Base-by-base conservation (phyloP, 2,329 filamentous ascomycete species). In the Canariomyces notabilis region DNA sequence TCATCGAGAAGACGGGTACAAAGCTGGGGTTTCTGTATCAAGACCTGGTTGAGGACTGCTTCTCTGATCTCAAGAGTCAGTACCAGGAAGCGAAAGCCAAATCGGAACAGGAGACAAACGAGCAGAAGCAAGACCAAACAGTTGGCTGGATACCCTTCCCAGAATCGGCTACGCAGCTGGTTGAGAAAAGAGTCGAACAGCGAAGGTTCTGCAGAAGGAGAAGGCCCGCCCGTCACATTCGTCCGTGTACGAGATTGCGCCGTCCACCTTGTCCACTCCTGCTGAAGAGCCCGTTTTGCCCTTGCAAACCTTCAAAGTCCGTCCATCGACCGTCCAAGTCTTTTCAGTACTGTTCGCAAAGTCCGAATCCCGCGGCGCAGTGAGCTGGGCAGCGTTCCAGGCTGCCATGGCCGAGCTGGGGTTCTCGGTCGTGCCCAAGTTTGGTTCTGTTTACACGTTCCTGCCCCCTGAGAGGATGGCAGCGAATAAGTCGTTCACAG, bases 11-110 rank as follows among this genome's bases (percentile, higher is more conserved):
- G 20, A 51, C 62, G 0, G 70, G 71, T 2, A 60, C 63, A 0
- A 68, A 61, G n/a, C 49, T 75, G 12, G 67, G 65, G 1, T 64
- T 64, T 34, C 53, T 75, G 0, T 76, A 74, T 49, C 60, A 71
- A 36, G 67, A 73, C 36, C 42, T 71, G 6, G 54, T 73, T 2
- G 59, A 71, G 0, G 63, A 69, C 1, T 67, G 64, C 42, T 36
- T 74, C 0, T 31, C 51, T 1, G 56, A 62, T 5, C 49, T 75
- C 0, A 45, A 67, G 15, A 48, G 51, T 1, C 60, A 61, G 18
- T 59, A 61, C 12, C 46, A 60, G 12, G 43, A 62, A 4, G 34
- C 50, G 4, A 61, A 61, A 33, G 50, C 53, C 4, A 59, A 61
- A 18, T 37, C 31, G 14, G 53, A 57, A 14, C 37, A 59, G 18